Percentiles rank a stretch among this genome's conserved stretches.
Evolutionary conservation across 495 filamentous ascomycete species (phyloP).

Genomic region (Daldinia grandis): DNA sequence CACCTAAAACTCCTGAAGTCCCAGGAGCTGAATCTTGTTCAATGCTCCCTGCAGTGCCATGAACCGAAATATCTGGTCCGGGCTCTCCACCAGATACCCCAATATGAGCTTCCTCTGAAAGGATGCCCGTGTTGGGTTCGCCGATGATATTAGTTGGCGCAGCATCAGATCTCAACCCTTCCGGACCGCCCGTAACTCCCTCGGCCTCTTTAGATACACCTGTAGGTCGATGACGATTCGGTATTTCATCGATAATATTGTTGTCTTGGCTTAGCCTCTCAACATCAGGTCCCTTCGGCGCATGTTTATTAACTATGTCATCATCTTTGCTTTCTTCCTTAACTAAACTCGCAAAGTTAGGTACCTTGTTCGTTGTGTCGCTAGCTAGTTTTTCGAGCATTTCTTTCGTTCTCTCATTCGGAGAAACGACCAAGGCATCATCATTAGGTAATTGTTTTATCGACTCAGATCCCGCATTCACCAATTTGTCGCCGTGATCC

Average conservation of each 20-base stretch:
- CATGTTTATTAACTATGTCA: not conserved
- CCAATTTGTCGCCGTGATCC: not conserved
- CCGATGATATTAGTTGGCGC: conserved; percentile 21
- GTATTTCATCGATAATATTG: not conserved
- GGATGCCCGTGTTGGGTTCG: conserved; percentile 29
- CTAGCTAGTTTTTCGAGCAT: not conserved
- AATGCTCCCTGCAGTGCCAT: not conserved
- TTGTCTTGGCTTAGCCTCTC: not conserved
- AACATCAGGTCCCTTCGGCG: not conserved
- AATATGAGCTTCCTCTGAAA: conserved; percentile 29
- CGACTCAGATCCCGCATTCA: not conserved
- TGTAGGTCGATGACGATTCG: conserved; percentile 16
- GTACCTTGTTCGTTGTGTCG: not conserved
- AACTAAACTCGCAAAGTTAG: not conserved
- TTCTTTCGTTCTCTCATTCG: conserved; percentile 24
- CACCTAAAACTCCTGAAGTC: not conserved
- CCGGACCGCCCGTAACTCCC: conserved; percentile 11
- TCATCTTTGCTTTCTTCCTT: not conserved
- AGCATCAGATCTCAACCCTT: not conserved
- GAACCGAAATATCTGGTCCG: not conserved
- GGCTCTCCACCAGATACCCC: conserved; percentile 3
- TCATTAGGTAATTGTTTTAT: conserved; percentile 29
- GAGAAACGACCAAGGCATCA: conserved; percentile 16
- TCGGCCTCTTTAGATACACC: conserved; percentile 35
- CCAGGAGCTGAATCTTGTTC: not conserved